Evolutionary conservation across 257 asterid genomes (phyloP), one percentile per base, ranked within the genome.

Genomic region (Sherardia arvensis): DNA sequence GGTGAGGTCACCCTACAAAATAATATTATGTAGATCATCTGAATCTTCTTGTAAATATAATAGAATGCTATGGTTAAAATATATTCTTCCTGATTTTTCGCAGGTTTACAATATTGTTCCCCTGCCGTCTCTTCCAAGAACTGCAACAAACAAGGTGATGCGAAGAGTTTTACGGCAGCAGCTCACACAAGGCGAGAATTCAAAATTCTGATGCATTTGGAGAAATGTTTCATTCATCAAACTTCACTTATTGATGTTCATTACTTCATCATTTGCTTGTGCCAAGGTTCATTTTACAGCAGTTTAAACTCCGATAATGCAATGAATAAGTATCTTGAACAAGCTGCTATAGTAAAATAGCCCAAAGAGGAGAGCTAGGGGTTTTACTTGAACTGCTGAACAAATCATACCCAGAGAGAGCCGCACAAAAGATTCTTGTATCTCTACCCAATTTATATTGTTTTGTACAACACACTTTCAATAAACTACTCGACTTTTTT

Each of bases 141-240:
- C 98, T 58, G 95, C 98, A 67, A 79, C 97, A 36, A 91, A 91
- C 76, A 88, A 91, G 75, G 93, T 88, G 0, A 86, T 88, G 98
- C 79, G 98, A 78, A 86, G 98, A 79, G 69, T 88, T 58, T 59
- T 91, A 61, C 45, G 98, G 54, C 82, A 82, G 71, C 90, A 88
- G 69, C 61, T 84, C 62, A 78, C 86, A 66, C 83, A 79, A 62
- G 66, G 56, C 64, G 83, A 75, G 47, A 64, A 36, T 43, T 78
- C 87, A 1, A 86, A 62, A 74, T 53, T 86, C 36, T 82, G 83
- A 86, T 59, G 61, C 49, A 10, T 3, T 8, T 10, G 1, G 51
- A 20, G 8, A 40, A 40, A 2, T 40, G 48, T 8, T 25, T 12
- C 8, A 10, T 27, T 34, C 18, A 18, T 23, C 7, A 9, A 58